Base-by-base conservation (phyloP, 345 rosid species). In the Citrus australasica region DNA sequence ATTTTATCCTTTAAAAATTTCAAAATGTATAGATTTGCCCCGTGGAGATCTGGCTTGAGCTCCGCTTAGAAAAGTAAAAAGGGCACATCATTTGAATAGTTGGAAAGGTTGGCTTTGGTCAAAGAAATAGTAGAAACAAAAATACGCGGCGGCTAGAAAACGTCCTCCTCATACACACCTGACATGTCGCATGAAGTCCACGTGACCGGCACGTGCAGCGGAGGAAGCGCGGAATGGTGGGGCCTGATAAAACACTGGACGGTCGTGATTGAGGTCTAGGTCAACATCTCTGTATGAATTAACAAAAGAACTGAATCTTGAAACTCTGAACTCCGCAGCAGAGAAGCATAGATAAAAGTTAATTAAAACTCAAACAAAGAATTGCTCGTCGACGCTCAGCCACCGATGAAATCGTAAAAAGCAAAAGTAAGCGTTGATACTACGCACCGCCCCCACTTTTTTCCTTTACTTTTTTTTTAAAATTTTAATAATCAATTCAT, bases 401-500 rank as follows among this genome's bases (percentile, higher is more conserved):
- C 40, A 9, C 51, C 7, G 46, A 4, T 10, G 55, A 48, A 60
- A 60, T 46, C 51, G 10, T 13, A 13, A 58, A 24, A 22, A 58
- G 21, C 3, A 35, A 74, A 46, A 16, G 27, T 48, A 30, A 70
- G 89, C 89, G 87, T 84, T 67, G 4, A 48, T 64, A 10, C 82
- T 62, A 84, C 86, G 87, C 89, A 82, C 86, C 83, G 82, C 76
- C 85, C 79, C 56, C 42, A 0, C 32, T 17, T 19, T 53, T 17
- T 17, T 0, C 7, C 19, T 48, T 48, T 14, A 3, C 55, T 48
- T 5, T 11, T 11, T 42, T 9, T 30, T 30, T 0, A 0, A 3
- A 3, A 30, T 11, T 42, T 42, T 11, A 32, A 32, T 11, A 42
- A 42, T 42, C 13, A 42, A 42, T 42, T 42, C 16, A 42, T 10